Percentiles rank a stretch among this genome's conserved stretches.
phyloP scores from a whole-genome alignment of 768 basidiomycete genomes.

The Tremella mesenterica region DNA sequence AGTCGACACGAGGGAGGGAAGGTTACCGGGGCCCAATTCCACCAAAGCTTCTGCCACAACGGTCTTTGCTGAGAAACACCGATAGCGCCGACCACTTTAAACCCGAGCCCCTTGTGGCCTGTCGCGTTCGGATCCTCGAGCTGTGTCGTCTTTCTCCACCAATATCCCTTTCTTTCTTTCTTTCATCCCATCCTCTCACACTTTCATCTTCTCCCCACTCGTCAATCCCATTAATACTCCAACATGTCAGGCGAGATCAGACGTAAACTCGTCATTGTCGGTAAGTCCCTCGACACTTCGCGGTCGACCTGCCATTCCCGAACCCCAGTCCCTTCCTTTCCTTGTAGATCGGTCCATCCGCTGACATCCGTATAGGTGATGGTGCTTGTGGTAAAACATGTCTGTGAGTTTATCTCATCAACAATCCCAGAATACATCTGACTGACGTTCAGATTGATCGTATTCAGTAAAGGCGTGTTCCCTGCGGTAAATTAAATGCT shows the following conservation, averaged over 20 bases:
- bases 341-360: background rate
- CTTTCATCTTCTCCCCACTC: background rate
- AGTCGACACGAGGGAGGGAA: too few species aligned
- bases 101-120: too few species aligned
- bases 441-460: slow-evolving; percentile 26
- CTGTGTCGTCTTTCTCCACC: background rate
- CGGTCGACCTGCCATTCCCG: too few species aligned
- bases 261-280: slow-evolving; percentile 97
- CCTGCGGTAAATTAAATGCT: slow-evolving; percentile 29
- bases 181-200: background rate
- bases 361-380: slow-evolving; percentile 55
- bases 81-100: too few species aligned
- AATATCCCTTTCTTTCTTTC: background rate
- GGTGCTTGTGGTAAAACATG: slow-evolving; percentile 87
- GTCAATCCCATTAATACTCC: background rate
- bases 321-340: too few species aligned
- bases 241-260: slow-evolving; percentile 85
- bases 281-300: slow-evolving; percentile 46
- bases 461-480: slow-evolving; percentile 43
- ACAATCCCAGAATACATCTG: background rate
- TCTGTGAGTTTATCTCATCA: slow-evolving; percentile 26
- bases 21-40: too few species aligned
- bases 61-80: too few species aligned
- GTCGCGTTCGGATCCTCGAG: too few species aligned
- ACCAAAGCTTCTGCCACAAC: too few species aligned